phyloP scores from a whole-genome alignment of 768 basidiomycete genomes.

The Pleurotus citrinopileatus region DNA sequence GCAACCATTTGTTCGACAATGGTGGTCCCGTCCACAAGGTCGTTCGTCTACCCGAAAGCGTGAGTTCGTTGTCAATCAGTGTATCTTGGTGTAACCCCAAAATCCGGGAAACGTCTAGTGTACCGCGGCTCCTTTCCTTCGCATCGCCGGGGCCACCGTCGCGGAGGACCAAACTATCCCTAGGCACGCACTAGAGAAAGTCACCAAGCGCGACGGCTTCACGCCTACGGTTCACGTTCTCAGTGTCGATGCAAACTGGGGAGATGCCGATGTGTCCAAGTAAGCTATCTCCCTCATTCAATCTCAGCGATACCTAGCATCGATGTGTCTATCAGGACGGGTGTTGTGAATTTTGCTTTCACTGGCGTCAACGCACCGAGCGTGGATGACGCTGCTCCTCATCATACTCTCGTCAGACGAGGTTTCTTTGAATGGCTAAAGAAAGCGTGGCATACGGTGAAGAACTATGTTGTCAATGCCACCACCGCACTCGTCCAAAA shows the following conservation, averaged over 20 bases:
- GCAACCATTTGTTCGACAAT: constrained; percentile 4
- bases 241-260: constrained; percentile 1
- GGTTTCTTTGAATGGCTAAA: not conserved
- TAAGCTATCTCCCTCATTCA: not conserved
- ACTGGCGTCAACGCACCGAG: constrained; percentile 16
- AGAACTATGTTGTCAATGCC: not conserved
- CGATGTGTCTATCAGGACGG: not conserved
- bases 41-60: constrained; percentile 5
- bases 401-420: no score
- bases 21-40: constrained; percentile 3
- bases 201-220: not conserved
- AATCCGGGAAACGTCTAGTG: not conserved
- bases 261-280: not conserved
- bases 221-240: not conserved
- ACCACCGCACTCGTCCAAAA: not conserved
- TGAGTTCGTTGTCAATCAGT: not conserved
- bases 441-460: not conserved
- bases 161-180: constrained; percentile 3
- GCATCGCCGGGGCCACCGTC: not conserved
- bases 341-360: constrained; percentile 5
- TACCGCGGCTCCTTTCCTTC: not conserved
- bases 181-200: not conserved
- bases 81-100: no score
- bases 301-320: not conserved
- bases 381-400: no score